Base-by-base conservation (phyloP, 2,329 filamentous ascomycete genomes). In the Triangularia verruculosa region DNA sequence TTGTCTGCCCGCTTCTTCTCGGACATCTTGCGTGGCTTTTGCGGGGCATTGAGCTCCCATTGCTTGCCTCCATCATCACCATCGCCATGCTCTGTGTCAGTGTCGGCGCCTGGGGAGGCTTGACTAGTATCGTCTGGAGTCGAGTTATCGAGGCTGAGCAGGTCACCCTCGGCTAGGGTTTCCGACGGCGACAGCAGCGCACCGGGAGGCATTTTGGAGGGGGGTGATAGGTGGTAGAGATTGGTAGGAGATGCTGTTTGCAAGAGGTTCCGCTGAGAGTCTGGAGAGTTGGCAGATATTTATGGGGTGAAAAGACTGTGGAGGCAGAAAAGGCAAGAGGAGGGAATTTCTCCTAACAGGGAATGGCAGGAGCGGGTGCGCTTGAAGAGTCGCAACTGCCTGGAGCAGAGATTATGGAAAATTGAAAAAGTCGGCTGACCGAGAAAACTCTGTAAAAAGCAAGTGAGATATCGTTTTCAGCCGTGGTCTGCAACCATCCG, bases 1-100 rank as follows among this genome's bases (percentile, higher is more conserved):
- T 82, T 79, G 57, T 87, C 82, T 3, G 74, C 74, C 12, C 79
- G 79, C 59, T 82, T 83, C 67, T 78, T 80, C 54, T 83, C 78
- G 0, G 78, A 78, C n/a, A 78, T 71, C 54, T 75, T 78, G 22
- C 72, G 74, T 9, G 74, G 72, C 47, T 76, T 73, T 11, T 71
- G 65, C 1, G 73, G 67, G 22, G 67, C 30, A 30, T 76, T 76
- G 32, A 72, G 53, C 0, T 69, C 61, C 57, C 65, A 66, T 62
- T 64, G 62, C 43, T 65, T 70, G 2, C 73, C 70, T 7, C 71
- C 71, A 24, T 52, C 57, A 20, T 75, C 74, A 32, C 68, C 68
- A 15, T 75, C 71, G 15, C 63, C 70, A 43, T 60, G 61, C 2
- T 69, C 64, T 24, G 4, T n/a, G 17, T 53, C 51, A 11, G 24